Base-by-base conservation (phyloP, 176 grass and related monocot genomes). In the Bolboschoenus planiculmis region DNA sequence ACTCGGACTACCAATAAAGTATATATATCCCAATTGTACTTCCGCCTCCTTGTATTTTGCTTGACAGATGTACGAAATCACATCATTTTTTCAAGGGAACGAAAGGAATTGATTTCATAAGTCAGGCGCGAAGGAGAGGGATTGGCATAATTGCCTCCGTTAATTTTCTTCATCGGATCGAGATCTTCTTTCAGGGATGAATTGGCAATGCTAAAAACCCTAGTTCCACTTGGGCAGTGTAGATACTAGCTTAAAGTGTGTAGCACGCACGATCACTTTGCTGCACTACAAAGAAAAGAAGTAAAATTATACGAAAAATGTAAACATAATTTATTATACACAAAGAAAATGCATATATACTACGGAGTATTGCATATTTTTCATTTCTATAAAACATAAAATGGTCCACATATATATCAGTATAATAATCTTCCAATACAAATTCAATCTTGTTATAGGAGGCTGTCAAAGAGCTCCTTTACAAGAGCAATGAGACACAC, bases 391-490 rank as follows among this genome's bases (percentile, higher is more conserved):
- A 44, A 44, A 44, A 44, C 42, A 44, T 44, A 44, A 44, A 44
- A 44, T 4, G 24, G 24, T 10, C 1, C 60, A 64, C 88, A 40
- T 91, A 97, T 91, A n/a, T n/a, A n/a, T n/a, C n/a, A n/a, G 91
- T 93, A 71, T 97, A 88, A 40, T 91, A 97, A 78, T 97, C 91
- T 87, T 93, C 93, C 78, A 97, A 76, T 47, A 87, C 81, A 88
- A 97, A 97, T 81, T 97, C 93, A 73, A 97, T 86, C 84, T 91
- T 83, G 73, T 91, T 91, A 42, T 88, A 97, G 74, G 93, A 91
- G 90, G 77, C 85, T 93, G 44, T 90, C 59, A 67, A 88, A 97
- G 39, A 97, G 71, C 56, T 97, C 93, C 83, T 97, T 93, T 78
- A 97, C 84, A 93, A n/a, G n/a, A n/a, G n/a, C n/a, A n/a, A n/a